Evolutionary conservation across 768 basidiomycete species (phyloP), one percentile per base, ranked within the genome.

Genomic region (Rubroboletus satanas): DNA sequence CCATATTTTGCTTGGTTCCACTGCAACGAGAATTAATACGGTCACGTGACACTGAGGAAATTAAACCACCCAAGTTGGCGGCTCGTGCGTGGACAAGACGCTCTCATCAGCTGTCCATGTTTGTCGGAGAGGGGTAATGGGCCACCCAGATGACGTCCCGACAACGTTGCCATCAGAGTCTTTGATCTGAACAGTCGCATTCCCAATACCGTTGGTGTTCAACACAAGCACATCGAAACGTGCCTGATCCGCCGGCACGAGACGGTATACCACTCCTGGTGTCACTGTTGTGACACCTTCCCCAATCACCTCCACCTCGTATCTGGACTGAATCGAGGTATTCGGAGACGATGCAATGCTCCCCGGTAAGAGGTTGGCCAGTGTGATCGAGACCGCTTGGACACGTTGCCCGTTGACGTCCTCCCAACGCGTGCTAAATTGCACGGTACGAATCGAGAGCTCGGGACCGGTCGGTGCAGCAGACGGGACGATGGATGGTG

Each of bases 1-100:
- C 82, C 82, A 59, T 73, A 82, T 63, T 83, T 83, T 14, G 77
- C 79, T 35, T 74, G 69, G 53, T 70, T 76, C 75, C 76, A 84
- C 80, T 81, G 18, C 17, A 50, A 41, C 36, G 12, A 36, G 17
- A 39, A 18, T 58, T 43, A 60, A 37, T 26, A 29, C 7, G 12
- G 32, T 28, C 26, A 18, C 35, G 21, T 7, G 2, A 39, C 49
- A 38, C 3, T 8, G 4, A 39, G 4, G 23, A 36, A 14, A 45
- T 54, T 8, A 36, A 8, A 63, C 73, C 47, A 81, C 81, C 83
- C 83, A 84, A 26, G 71, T 71, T 0, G 83, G 83, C 2, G 79
- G 72, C 56, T 84, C 81, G 47, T 82, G 82, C 33, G 67, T 68
- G 1, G 65, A 71, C 52, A 80, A 55, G 18, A 73, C 67, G 33